phyloP scores from a whole-genome alignment of 805 yeast species.

The Pichia insulana region DNA sequence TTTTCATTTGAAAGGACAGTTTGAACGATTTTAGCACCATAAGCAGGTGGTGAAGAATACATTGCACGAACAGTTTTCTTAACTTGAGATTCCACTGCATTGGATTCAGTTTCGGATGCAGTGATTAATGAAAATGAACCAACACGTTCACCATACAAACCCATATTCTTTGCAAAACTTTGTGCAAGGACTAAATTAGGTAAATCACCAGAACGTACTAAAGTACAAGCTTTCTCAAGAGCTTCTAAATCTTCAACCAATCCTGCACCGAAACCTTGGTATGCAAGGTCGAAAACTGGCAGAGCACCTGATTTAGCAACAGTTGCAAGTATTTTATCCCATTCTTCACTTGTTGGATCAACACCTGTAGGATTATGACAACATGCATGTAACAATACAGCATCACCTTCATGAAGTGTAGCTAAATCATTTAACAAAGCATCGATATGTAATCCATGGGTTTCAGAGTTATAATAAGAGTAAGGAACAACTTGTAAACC shows the following conservation, averaged over 20 bases:
- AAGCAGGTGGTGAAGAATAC: slow-evolving; percentile 90
- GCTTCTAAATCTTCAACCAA: slow-evolving; percentile 57
- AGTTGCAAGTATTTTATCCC: slow-evolving; percentile 66
- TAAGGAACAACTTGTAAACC: slow-evolving; percentile 59
- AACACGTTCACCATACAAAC: slow-evolving; percentile 90
- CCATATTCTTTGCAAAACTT: slow-evolving; percentile 92
- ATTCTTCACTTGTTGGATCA: slow-evolving; percentile 75
- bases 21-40: slow-evolving; percentile 86
- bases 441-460: slow-evolving; percentile 56
- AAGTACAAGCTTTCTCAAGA: slow-evolving; percentile 34
- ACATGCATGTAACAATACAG: slow-evolving; percentile 82
- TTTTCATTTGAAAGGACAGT: slow-evolving; percentile 54
- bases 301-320: slow-evolving; percentile 50
- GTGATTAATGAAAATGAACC: slow-evolving; percentile 69
- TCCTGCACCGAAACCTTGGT: slow-evolving; percentile 93
- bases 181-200: slow-evolving; percentile 63
- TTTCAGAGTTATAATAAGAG: slow-evolving; percentile 57
- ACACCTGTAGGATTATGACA: slow-evolving; percentile 97
- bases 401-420: slow-evolving; percentile 47
- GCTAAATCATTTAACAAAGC: slow-evolving; percentile 54
- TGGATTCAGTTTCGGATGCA: slow-evolving; percentile 42
- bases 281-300: slow-evolving; percentile 88
- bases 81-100: slow-evolving; percentile 53
- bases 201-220: slow-evolving; percentile 39
- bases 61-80: slow-evolving; percentile 78